A percentile compares a stretch with the other conserved stretches of the same genome.
These are phyloP conservation scores for Casuarina glauca DNA, from an alignment of 306 rosid species.

Conservation along the genomic window DNA sequence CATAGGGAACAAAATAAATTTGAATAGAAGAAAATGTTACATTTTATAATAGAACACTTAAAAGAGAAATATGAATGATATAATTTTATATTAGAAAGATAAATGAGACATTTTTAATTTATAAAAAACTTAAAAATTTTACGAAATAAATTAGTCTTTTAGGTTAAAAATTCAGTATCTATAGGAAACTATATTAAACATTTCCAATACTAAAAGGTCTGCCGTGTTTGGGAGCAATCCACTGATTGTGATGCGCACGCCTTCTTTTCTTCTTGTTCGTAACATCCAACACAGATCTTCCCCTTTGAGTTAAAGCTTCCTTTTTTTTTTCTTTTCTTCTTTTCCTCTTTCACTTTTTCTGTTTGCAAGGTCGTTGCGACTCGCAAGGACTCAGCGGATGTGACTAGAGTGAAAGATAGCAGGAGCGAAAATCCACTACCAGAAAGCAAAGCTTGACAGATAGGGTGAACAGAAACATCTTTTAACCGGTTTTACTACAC, in stretches of 20 bases:
- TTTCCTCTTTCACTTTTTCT: slow-evolving; percentile 28
- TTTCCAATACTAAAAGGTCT: too few relatives aligned
- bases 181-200: too few relatives aligned
- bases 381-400: slow-evolving; percentile 20
- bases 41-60: too few relatives aligned
- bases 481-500: not conserved
- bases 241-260: slow-evolving; percentile 38
- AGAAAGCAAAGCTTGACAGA: slow-evolving; percentile 9
- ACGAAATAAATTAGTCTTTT: too few relatives aligned
- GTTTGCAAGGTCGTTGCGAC: slow-evolving; percentile 36
- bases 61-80: not conserved
- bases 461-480: not conserved
- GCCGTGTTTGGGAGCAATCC: slow-evolving; percentile 4
- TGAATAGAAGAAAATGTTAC: too few relatives aligned
- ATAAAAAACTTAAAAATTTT: too few relatives aligned
- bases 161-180: too few relatives aligned
- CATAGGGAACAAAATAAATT: too few relatives aligned
- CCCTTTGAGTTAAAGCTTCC: slow-evolving; percentile 24
- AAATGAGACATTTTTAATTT: too few relatives aligned
- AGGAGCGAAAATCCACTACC: slow-evolving; percentile 25
- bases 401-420: slow-evolving; percentile 13
- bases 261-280: slow-evolving; percentile 19
- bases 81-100: not conserved
- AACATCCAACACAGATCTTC: slow-evolving; percentile 12
- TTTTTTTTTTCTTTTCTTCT: not conserved